Evolutionary conservation across 2,329 filamentous ascomycete genomes (phyloP).

Genomic region (Aureobasidium namibiae): DNA sequence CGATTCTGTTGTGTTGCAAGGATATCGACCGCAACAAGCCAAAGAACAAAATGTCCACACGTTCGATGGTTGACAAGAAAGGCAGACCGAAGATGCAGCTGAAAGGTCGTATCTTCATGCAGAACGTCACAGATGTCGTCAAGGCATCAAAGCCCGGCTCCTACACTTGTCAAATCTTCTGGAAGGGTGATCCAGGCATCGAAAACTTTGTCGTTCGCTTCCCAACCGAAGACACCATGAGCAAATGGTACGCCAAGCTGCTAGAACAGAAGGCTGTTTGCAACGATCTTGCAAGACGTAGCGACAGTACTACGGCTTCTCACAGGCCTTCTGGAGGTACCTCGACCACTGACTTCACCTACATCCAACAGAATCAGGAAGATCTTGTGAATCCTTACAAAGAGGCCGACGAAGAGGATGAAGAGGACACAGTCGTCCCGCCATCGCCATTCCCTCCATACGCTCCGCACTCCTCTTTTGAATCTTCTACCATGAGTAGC

Average conservation of each 20-base stretch:
- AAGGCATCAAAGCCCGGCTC: constrained; percentile 80
- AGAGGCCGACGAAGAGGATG: constrained; percentile 45
- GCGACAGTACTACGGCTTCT: neutral
- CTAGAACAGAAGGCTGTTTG: constrained; percentile 14
- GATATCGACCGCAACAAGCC: constrained; percentile 79
- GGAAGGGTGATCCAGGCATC: constrained; percentile 92
- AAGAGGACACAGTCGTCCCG: constrained; percentile 29
- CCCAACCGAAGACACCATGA: constrained; percentile 82
- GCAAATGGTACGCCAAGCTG: constrained; percentile 59
- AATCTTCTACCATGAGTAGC: constrained; percentile 34
- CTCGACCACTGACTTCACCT: constrained; percentile 67
- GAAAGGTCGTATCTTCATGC: constrained; percentile 98
- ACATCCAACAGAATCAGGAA: constrained; percentile 60
- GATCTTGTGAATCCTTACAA: constrained; percentile 74
- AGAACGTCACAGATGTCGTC: constrained; percentile 92
- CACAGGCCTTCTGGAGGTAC: constrained; percentile 37
- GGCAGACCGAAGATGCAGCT: constrained; percentile 74
- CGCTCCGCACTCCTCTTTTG: constrained; percentile 39
- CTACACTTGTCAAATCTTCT: constrained; percentile 95
- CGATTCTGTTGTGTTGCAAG: constrained; percentile 93
- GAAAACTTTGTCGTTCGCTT: constrained; percentile 97
- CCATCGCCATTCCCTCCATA: constrained; percentile 17
- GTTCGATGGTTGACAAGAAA: constrained; percentile 59
- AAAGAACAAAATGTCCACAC: constrained; percentile 65
- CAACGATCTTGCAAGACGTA: constrained; percentile 7